A percentile compares a stretch with the other conserved stretches of the same genome.
Evolutionary conservation across 495 filamentous ascomycete species (phyloP).

Genomic region (Hypoxylon crocopeplum): DNA sequence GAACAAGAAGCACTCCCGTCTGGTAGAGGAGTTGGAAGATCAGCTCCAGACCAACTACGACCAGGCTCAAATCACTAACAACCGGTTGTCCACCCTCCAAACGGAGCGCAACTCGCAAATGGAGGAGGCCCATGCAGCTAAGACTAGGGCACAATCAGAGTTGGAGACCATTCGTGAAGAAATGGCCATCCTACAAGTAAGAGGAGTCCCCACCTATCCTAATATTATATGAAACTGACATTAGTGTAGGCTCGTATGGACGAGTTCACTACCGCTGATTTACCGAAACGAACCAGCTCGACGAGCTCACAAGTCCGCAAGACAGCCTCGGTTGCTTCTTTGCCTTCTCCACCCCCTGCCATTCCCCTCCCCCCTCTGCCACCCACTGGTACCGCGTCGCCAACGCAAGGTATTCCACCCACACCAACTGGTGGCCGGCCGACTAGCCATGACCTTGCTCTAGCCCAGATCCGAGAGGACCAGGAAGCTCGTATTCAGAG

Average conservation of each 20-base stretch:
- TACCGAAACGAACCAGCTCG: constrained; percentile 77
- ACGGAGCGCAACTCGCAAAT: constrained; percentile 69
- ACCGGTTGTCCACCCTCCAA: constrained; percentile 73
- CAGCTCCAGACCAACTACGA: constrained; percentile 95
- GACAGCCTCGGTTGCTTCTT: constrained; percentile 78
- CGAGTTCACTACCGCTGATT: constrained; percentile 50
- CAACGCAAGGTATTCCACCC: constrained; percentile 49
- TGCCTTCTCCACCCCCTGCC: constrained; percentile 87
- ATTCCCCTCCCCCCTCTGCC: constrained; percentile 96
- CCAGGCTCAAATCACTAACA: constrained; percentile 84
- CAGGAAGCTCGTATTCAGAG: constrained; percentile 93
- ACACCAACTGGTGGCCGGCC: constrained; percentile 66
- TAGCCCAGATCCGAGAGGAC: constrained; percentile 81
- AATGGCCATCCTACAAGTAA: constrained; percentile 71
- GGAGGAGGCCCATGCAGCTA: constrained; percentile 62
- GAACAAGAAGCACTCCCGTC: constrained; percentile 81
- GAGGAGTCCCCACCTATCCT: constrained; percentile 9
- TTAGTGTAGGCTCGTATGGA: constrained; percentile 61
- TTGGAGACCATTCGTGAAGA: constrained; percentile 68
- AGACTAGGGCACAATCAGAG: constrained; percentile 57
- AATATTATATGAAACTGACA: constrained; percentile 39
- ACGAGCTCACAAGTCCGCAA: constrained; percentile 77
- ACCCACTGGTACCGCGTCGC: constrained; percentile 49
- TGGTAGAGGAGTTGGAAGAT: constrained; percentile 96
- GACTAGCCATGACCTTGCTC: constrained; percentile 80